phyloP scores from a whole-genome alignment of 805 yeast genomes.

The Ogataea paradorogensis region DNA sequence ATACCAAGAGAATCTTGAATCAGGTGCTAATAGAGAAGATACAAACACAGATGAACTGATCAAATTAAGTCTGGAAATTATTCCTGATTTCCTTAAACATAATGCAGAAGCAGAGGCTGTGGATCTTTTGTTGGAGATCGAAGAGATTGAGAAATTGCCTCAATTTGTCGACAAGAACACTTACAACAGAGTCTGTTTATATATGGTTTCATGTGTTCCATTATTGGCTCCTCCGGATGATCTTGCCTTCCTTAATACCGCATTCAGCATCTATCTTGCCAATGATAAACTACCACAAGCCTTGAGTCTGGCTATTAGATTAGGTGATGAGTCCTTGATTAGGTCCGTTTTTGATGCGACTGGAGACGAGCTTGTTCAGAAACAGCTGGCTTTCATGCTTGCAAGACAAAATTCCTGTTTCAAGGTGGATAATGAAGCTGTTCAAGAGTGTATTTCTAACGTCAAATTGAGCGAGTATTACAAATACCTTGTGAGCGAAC shows the following conservation, averaged over 20 bases:
- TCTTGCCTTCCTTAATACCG: slow-evolving; percentile 78
- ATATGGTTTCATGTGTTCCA: slow-evolving; percentile 96
- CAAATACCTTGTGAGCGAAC: slow-evolving; percentile 76
- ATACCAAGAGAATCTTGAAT: slow-evolving; percentile 49
- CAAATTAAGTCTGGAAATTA: slow-evolving; percentile 69
- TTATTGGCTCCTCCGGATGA: slow-evolving; percentile 95
- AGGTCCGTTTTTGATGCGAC: slow-evolving; percentile 80
- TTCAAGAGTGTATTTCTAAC: slow-evolving; percentile 84
- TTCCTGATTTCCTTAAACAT: slow-evolving; percentile 87
- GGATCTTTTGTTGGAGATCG: slow-evolving; percentile 86
- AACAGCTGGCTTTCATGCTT: slow-evolving; percentile 87
- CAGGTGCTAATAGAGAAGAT: slow-evolving; percentile 20
- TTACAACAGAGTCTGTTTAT: slow-evolving; percentile 84
- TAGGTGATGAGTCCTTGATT: slow-evolving; percentile 78
- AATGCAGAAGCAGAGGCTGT: slow-evolving; percentile 99
- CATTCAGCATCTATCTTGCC: slow-evolving; percentile 76
- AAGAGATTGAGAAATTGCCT: slow-evolving; percentile 77
- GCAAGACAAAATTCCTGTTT: slow-evolving; percentile 85
- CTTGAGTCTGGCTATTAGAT: slow-evolving; percentile 78
- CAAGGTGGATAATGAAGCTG: slow-evolving; percentile 63
- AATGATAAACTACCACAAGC: slow-evolving; percentile 87
- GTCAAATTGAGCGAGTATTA: slow-evolving; percentile 74
- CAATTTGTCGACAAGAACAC: slow-evolving; percentile 82
- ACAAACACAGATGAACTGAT: slow-evolving; percentile 39
- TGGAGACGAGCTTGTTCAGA: slow-evolving; percentile 66